Base-by-base conservation (phyloP, 441 rosid species). In the Aquilaria agallochum region DNA sequence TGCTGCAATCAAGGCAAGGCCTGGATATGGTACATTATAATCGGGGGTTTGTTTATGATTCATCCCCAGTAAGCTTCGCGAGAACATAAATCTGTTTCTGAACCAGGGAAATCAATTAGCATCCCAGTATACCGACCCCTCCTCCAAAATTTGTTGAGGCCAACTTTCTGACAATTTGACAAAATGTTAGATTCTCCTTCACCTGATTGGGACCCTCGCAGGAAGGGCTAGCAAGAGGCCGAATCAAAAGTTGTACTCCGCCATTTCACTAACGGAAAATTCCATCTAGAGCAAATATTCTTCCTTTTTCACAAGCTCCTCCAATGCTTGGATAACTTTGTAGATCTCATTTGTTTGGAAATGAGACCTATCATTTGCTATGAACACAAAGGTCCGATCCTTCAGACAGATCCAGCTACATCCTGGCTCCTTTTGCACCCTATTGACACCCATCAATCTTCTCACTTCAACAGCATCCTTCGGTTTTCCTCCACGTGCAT, bases 381-480 rank as follows among this genome's bases (percentile, higher is more conserved):
- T 77, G 62, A 77, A 77, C 63, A 74, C 73, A 31, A 69, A 65
- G 11, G 72, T 80, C 10, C 65, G 48, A 52, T 64, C 68, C 59
- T 65, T 65, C 44, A 73, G 30, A 47, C 65, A 78, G 0, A 79
- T 65, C 80, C 78, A 76, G 60, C 80, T 76, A 65, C 78, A 76
- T 45, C 80, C 76, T 8, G 71, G 72, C 55, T 76, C 80, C 69
- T 79, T 79, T 31, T 58, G 68, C 31, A 73, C 67, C 31, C 72
- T 67, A 53, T 66, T 70, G 30, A 55, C 47, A 51, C 73, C 71
- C 85, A 82, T 80, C 66, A 74, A 50, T 58, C 59, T 73, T 74
- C 81, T 75, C 27, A 79, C 62, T 50, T 67, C 74, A 70, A 71
- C 77, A 5, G 76, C 81, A 42, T 84, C 83, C 59, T 69, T 72